phyloP scores from a whole-genome alignment of 768 basidiomycete species.

The Mycena rebaudengoi region DNA sequence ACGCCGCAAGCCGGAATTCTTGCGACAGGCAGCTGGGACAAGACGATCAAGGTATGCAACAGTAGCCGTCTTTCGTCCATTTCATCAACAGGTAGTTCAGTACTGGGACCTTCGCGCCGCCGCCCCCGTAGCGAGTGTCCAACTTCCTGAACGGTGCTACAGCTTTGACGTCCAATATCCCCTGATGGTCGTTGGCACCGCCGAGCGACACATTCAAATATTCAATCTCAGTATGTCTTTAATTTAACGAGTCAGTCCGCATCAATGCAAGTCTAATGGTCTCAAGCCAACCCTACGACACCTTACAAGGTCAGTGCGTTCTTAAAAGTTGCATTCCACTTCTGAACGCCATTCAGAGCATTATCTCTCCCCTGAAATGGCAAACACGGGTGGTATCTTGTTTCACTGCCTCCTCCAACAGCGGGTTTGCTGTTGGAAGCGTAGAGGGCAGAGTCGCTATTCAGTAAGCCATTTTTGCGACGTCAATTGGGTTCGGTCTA shows the following conservation, averaged over 20 bases:
- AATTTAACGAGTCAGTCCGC: too few species aligned
- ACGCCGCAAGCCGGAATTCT: constrained; percentile 78
- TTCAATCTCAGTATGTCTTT: too few species aligned
- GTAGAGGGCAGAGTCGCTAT: constrained; percentile 94
- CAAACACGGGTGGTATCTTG: constrained; percentile 90
- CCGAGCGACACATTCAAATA: constrained; percentile 91
- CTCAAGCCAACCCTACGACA: constrained; percentile 77
- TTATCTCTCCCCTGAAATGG: constrained; percentile 90
- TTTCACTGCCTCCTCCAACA: constrained; percentile 71
- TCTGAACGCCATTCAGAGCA: constrained; percentile 56
- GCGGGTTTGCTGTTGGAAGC: constrained; percentile 86
- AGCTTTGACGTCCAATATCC: constrained; percentile 84
- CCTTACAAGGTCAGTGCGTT: constrained; percentile 70
- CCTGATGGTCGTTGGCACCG: constrained; percentile 91
- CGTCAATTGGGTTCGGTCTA: too few species aligned
- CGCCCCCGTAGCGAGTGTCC: constrained; percentile 79
- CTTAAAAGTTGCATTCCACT: not conserved
- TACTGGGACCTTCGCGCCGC: constrained; percentile 91
- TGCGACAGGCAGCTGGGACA: constrained; percentile 98
- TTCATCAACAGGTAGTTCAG: constrained; percentile 46
- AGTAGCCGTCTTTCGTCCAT: constrained; percentile 1
- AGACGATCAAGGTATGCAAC: constrained; percentile 84
- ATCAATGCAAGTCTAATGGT: too few species aligned
- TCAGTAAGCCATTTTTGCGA: too few species aligned
- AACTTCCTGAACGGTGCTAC: constrained; percentile 92